Percentiles rank a stretch among this genome's conserved stretches.
Evolutionary conservation across 2,329 filamentous ascomycete genomes (phyloP).

Genomic region (Tothia fuscella): DNA sequence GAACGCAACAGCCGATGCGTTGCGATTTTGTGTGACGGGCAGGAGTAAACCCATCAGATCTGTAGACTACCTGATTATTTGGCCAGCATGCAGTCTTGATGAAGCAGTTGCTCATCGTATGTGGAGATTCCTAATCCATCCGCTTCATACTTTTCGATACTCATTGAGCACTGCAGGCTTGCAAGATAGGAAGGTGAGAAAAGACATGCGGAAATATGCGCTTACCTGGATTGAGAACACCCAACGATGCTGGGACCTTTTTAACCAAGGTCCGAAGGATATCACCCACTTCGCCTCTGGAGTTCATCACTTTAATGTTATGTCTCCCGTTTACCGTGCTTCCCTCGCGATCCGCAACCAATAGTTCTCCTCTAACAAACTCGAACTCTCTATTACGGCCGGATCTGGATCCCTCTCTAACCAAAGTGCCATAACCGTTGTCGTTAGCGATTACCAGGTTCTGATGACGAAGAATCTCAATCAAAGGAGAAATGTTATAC

Average conservation of each 20-base stretch:
- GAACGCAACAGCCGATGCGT: too few species aligned
- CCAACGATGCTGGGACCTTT: slow-evolving; percentile 6
- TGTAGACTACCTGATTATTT: too few species aligned
- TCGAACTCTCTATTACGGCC: slow-evolving; percentile 10
- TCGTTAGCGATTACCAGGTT: slow-evolving; percentile 8
- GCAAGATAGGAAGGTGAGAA: background rate
- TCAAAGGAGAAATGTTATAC: slow-evolving; percentile 2
- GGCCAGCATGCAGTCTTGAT: too few species aligned
- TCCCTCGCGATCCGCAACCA: slow-evolving; percentile 7
- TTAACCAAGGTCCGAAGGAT: slow-evolving; percentile 9
- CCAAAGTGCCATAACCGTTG: slow-evolving; percentile 10
- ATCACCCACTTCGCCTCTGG: slow-evolving; percentile 10
- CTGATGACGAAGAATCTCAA: slow-evolving; percentile 6
- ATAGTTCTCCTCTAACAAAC: slow-evolving; percentile 8
- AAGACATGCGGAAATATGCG: background rate
- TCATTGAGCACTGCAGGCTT: too few species aligned
- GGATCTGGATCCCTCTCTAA: background rate
- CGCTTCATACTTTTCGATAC: too few species aligned
- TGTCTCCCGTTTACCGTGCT: slow-evolving; percentile 8
- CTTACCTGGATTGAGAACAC: slow-evolving; percentile 10
- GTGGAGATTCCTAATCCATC: too few species aligned
- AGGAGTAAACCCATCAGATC: too few species aligned
- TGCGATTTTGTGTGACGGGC: too few species aligned
- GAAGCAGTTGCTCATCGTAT: too few species aligned
- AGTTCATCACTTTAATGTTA: slow-evolving; percentile 11